Base-by-base conservation (phyloP, 345 rosid genomes). In the Kernera saxatilis region DNA sequence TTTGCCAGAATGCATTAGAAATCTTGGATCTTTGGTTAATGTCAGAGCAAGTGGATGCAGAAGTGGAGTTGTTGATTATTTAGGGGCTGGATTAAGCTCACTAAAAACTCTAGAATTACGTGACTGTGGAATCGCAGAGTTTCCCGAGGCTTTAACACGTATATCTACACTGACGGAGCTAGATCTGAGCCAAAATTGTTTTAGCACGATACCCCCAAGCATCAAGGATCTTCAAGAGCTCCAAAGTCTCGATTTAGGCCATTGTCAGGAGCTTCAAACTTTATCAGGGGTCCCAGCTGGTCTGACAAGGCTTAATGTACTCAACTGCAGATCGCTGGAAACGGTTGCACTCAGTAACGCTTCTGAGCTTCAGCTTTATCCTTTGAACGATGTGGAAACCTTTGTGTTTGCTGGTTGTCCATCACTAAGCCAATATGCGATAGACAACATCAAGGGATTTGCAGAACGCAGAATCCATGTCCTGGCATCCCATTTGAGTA, bases 281-380 rank as follows among this genome's bases (percentile, higher is more conserved):
- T 14, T 66, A 27, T 48, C 61, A 19, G 77, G 62, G 67, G 15
- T 66, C 52, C 77, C 77, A 2, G 12, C 26, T 13, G 17, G 33
- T 46, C 52, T 73, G 45, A 15, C 33, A 37, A 13, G 12, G n/a
- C 54, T 73, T 22, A 14, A 35, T 12, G 43, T 41, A 5, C 62
- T 12, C 8, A 15, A 57, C 27, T 73, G 77, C 67, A 36, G 4
- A 26, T 33, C 64, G 11, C 11, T 70, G 50, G 29, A 70, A 35
- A n/a, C 1, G 44, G 37, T 72, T 55, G 32, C 41, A 53, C 58
- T 72, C 35, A 33, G 64, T 53, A 54, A 72, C 35, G 54, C 65
- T 59, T 59, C 65, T 39, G 49, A 59, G 33, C 65, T 59, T 39
- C 65, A 25, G 35, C 49, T 59, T 59, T 39, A 59, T 39, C 65